phyloP scores from a whole-genome alignment of 139 green algal genomes.

The Zygnema cylindricum region DNA sequence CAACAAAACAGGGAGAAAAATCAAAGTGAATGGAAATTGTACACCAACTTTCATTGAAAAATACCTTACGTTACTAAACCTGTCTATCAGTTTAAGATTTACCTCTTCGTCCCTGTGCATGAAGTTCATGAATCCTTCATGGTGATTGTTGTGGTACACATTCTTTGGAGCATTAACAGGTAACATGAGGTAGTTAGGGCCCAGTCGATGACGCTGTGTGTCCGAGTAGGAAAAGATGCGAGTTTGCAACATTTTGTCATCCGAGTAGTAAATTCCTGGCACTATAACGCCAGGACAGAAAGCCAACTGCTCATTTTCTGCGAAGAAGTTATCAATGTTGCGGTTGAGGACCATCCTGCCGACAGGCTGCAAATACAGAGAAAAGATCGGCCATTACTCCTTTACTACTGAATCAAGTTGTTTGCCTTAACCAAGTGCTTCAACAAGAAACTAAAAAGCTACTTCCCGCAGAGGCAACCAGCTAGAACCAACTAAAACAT shows the following conservation, averaged over 20 bases:
- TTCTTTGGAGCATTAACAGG: slow-evolving; percentile 61
- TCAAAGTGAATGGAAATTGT: too few species aligned
- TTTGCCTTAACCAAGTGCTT: too few species aligned
- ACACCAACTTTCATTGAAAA: too few species aligned
- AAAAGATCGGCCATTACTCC: too few species aligned
- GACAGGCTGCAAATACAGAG: slow-evolving; percentile 61
- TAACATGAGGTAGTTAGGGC: slow-evolving; percentile 90
- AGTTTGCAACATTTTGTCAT: slow-evolving; percentile 97
- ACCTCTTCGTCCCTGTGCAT: slow-evolving; percentile 88
- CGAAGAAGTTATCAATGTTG: slow-evolving; percentile 90
- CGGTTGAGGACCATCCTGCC: slow-evolving; percentile 85
- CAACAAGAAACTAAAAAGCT: too few species aligned
- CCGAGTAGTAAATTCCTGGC: slow-evolving; percentile 84
- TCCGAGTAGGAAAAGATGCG: slow-evolving; percentile 86
- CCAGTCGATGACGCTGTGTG: slow-evolving; percentile 90
- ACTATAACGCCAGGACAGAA: slow-evolving; percentile 83
- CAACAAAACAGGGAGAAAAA: too few species aligned
- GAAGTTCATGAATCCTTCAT: slow-evolving; percentile 98
- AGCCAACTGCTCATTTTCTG: slow-evolving; percentile 85
- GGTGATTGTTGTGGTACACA: slow-evolving; percentile 86
- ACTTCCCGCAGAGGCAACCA: too few species aligned
- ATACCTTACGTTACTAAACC: too few species aligned
- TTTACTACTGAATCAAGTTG: too few species aligned
- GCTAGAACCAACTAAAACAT: too few species aligned
- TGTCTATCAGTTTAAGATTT: too few species aligned